phyloP scores from a whole-genome alignment of 345 rosid species.

The Ceriops zippeliana region DNA sequence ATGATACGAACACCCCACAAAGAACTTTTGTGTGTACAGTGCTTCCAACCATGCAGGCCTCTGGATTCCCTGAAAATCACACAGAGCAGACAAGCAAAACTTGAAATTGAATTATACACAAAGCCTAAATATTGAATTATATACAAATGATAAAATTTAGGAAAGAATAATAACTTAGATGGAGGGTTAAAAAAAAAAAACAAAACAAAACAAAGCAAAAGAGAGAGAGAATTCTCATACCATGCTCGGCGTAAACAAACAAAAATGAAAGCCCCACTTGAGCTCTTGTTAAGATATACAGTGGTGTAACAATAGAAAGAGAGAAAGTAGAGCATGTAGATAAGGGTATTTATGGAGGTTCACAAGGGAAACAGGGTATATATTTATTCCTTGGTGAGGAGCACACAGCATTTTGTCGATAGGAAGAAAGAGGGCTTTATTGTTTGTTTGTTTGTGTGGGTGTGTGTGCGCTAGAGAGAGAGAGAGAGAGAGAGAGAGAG shows the following conservation, averaged over 20 bases:
- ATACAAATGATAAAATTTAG: not conserved
- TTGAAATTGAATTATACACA: not conserved
- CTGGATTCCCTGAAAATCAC: constrained; percentile 49
- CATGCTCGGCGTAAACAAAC: constrained; percentile 42
- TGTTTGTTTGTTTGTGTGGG: not conserved
- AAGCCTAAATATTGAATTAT: not conserved
- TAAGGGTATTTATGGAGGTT: constrained; percentile 63
- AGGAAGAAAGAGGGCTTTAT: not conserved
- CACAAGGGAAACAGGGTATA: constrained; percentile 43
- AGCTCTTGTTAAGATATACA: constrained; percentile 11
- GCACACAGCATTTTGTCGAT: constrained; percentile 27
- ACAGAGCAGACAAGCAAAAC: not conserved
- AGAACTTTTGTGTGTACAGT: constrained; percentile 74
- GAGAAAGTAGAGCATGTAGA: constrained; percentile 32
- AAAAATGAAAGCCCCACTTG: constrained; percentile 9
- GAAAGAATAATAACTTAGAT: not conserved
- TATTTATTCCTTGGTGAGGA: constrained; percentile 50
- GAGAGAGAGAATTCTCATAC: constrained; percentile 28
- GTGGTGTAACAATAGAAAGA: constrained; percentile 8
- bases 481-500: not conserved
- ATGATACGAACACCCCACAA: constrained; percentile 66
- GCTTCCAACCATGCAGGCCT: constrained; percentile 97
- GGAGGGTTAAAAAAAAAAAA: not conserved
- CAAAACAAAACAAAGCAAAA: too few relatives aligned
- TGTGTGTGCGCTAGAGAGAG: not conserved